Conservation (phyloP, 345 rosid species). For the Viola odorata region DNA sequence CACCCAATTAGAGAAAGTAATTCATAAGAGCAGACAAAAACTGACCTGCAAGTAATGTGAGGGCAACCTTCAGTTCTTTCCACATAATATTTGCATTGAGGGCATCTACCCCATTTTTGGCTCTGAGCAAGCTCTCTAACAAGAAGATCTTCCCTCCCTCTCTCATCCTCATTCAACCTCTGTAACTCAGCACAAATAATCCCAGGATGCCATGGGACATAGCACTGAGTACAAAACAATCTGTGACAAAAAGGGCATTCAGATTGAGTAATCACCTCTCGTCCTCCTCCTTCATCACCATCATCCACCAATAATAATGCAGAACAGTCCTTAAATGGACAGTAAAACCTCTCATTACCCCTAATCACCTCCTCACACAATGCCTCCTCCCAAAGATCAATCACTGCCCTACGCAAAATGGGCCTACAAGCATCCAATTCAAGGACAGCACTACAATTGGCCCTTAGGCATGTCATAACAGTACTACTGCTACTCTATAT, state of each 20-base stretch:
- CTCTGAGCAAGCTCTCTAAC: conserved; percentile 12
- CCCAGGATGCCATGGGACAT: conserved; percentile 19
- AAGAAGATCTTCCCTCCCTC: conserved; percentile 19
- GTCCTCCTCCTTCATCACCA: conserved; percentile 1
- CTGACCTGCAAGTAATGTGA: conserved; percentile 24
- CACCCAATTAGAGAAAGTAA: not conserved
- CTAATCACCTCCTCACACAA: conserved; percentile 40
- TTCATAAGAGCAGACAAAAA: not conserved
- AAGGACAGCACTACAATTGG: conserved; percentile 35
- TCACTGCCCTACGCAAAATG: conserved; percentile 35
- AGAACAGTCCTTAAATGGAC: conserved; percentile 74
- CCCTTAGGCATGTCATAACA: conserved; percentile 48
- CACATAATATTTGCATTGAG: conserved; percentile 20
- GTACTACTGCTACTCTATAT: conserved; percentile 17
- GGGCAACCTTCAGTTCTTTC: conserved; percentile 27
- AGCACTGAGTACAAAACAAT: conserved; percentile 17
- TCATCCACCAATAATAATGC: conserved; percentile 41
- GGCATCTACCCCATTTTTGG: conserved; percentile 22
- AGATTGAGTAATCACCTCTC: conserved; percentile 33
- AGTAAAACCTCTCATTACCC: conserved; percentile 35
- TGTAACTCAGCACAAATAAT: conserved; percentile 12
- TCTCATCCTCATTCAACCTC: conserved; percentile 19
- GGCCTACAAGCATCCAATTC: conserved; percentile 39
- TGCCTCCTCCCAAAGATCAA: conserved; percentile 51
- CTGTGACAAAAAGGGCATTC: conserved; percentile 24